phyloP scores from a whole-genome alignment of 148 eudicot genomes.

The Rheum nobile region DNA sequence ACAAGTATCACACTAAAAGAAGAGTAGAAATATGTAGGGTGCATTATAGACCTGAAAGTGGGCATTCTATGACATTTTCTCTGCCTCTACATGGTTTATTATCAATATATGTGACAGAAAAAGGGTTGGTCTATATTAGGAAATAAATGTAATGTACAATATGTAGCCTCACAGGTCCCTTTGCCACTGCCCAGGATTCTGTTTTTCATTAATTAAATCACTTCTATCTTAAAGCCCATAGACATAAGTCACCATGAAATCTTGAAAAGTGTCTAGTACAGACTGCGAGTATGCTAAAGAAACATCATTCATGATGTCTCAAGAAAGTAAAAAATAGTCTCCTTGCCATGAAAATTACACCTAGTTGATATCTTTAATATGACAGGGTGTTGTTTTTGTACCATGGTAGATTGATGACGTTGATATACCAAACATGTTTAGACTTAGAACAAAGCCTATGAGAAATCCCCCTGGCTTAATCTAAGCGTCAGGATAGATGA shows the following conservation, averaged over 20 bases:
- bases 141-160: neutral
- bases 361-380: neutral
- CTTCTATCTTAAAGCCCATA: neutral
- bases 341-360: neutral
- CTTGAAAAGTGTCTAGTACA: neutral
- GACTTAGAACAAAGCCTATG: neutral
- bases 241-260: neutral
- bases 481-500: neutral
- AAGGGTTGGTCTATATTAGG: neutral
- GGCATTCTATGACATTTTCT: neutral
- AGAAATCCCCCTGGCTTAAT: neutral
- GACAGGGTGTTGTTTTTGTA: neutral
- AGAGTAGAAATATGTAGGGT: neutral
- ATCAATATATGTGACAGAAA: neutral
- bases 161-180: neutral
- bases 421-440: neutral
- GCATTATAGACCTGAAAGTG: neutral
- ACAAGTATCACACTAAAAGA: neutral
- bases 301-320: neutral
- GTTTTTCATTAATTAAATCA: neutral
- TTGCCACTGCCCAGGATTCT: neutral
- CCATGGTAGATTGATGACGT: neutral
- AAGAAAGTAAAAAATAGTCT: neutral
- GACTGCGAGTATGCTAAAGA: neutral
- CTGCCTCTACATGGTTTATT: neutral